Conservation (phyloP, 768 basidiomycete species). For the Mycena crocata region DNA sequence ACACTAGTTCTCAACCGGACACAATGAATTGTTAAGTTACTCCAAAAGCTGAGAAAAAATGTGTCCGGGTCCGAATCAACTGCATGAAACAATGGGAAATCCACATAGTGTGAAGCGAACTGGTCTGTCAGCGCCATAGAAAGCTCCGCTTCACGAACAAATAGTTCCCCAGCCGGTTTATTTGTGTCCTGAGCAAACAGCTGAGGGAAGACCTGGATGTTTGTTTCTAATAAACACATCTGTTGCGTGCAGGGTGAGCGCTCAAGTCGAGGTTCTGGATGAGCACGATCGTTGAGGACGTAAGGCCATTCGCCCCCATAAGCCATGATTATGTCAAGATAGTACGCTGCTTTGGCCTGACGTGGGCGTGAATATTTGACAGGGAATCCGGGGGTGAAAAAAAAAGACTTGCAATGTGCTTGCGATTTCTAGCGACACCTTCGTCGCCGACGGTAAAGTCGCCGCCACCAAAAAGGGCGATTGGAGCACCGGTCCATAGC, state of each 20-base stretch:
- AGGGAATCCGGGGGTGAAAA: neutral
- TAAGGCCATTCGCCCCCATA: conserved; percentile 18
- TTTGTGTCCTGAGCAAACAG: conserved; percentile 12
- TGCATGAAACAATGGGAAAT: conserved; percentile 61
- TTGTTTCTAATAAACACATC: conserved; percentile 25
- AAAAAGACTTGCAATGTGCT: conserved; percentile 63
- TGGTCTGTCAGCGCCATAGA: conserved; percentile 47
- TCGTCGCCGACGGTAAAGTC: conserved; percentile 72
- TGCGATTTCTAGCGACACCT: conserved; percentile 67
- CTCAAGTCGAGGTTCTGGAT: neutral
- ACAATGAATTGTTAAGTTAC: conserved; percentile 43
- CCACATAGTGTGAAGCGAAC: conserved; percentile 51
- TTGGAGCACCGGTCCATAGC: conserved; percentile 73
- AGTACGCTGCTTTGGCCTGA: conserved; percentile 49
- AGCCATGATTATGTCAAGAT: conserved; percentile 54
- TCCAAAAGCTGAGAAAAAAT: conserved; percentile 59
- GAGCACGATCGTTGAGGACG: neutral
- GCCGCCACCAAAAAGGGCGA: conserved; percentile 67
- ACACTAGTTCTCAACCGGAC: neutral
- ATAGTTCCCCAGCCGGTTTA: conserved; percentile 50
- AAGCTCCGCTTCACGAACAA: conserved; percentile 54
- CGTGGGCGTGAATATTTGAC: conserved; percentile 3
- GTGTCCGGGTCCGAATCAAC: conserved; percentile 66
- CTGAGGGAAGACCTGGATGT: conserved; percentile 14
- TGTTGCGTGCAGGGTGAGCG: conserved; percentile 23